Evolutionary conservation across 129 eudicot species (phyloP).

Genomic region (Rutidosis leptorrhynchoides): DNA sequence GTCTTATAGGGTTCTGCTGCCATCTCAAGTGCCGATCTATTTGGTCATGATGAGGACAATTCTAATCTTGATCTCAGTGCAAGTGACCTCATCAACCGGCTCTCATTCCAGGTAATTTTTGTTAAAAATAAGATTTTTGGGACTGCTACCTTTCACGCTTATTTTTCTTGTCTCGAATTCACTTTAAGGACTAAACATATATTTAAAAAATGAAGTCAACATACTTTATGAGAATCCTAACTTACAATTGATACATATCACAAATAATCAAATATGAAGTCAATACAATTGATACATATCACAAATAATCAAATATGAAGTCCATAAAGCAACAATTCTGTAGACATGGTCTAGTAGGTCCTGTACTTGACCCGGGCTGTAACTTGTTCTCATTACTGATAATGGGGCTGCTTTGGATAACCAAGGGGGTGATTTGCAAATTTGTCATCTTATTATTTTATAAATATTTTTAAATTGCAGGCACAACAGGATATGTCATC

Average conservation of each 20-base stretch:
- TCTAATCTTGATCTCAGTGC: conserved; percentile 65
- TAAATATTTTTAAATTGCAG: conserved; percentile 33
- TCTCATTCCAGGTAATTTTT: conserved; percentile 84
- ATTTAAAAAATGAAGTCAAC: background rate
- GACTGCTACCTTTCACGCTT: background rate
- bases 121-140: background rate
- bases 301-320: background rate
- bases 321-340: background rate
- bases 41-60: conserved; percentile 49
- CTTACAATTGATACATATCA: background rate
- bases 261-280: too few species aligned
- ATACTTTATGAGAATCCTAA: background rate
- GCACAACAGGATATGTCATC: conserved; percentile 97
- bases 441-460: background rate
- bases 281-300: too few species aligned
- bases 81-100: conserved; percentile 81
- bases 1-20: conserved; percentile 67
- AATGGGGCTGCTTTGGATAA: background rate
- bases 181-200: background rate
- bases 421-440: background rate
- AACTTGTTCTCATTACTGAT: background rate
- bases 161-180: background rate
- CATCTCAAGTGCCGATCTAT: conserved; percentile 96
- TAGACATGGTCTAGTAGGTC: background rate
- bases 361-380: background rate